Base-by-base conservation (phyloP, 257 asterid species). In the Rehmannia glutinosa region DNA sequence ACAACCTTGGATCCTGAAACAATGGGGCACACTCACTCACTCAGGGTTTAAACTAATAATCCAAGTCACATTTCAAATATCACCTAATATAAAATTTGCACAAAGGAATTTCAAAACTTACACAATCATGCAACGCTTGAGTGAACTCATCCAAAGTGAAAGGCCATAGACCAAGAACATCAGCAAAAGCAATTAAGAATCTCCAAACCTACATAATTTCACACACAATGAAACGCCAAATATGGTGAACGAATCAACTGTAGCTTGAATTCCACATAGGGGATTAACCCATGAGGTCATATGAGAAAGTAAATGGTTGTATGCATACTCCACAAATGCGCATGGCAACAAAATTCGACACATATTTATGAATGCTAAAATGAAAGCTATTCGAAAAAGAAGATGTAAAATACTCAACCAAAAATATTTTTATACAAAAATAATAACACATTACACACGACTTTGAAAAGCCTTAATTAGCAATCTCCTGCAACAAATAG, bases 91-190 rank as follows among this genome's bases (percentile, higher is more conserved):
- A 32, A 58, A 60, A 67, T 55, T 64, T 28, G 68, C 51, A 66
- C 39, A 28, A 27, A 35, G 58, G 24, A 49, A 17, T 50, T 21
- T 4, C 36, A 64, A 59, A 32, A 78, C 95, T 82, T 77, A 88
- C 94, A 71, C 73, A 74, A 66, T 79, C 96, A 55, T 92, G 92
- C 67, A 92, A 80, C 59, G 92, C 87, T 80, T 87, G 92, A 70
- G 77, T 76, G 77, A 92, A 82, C 78, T 92, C 97, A 70, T 87
- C 98, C 78, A 92, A 63, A 57, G 98, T 87, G 80, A 89, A 92
- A 75, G 98, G 97, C 97, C 97, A 89, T 45, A 92, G 88, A 38
- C 84, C 89, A 73, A 92, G 96, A 71, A 87, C 91, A 83, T 92
- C 98, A 3, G 92, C 80, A 73, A 92, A 92, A 24, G 92, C 80